Base-by-base conservation (phyloP, 2,329 filamentous ascomycete genomes). In the Cercospora zeina region DNA sequence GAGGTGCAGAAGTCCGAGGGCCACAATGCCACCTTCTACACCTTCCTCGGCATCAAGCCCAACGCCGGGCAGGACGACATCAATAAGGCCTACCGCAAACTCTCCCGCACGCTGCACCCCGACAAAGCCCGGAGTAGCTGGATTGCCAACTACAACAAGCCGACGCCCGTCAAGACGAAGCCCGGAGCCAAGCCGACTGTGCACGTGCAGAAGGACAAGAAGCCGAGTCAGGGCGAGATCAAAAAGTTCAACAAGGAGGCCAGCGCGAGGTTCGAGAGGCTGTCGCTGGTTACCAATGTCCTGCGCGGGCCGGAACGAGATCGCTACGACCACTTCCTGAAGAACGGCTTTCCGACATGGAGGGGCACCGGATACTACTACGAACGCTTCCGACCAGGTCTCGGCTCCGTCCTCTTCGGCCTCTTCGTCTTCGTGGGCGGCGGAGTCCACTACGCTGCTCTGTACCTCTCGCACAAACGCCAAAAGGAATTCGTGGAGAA, bases 311-410 rank as follows among this genome's bases (percentile, higher is more conserved):
- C 89, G 2, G 85, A 85, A 59, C 86, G 95, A 66, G 89, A 91
- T 69, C 89, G 95, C 66, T 99, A 99, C 78, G 93, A 99, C 76
- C 89, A 97, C 77, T 99, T 97, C 80, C 79, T 97, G 64, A 80
- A 81, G 75, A 92, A 97, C 77, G 95, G 95, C 65, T 99, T 99
- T 80, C 95, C 95, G 33, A 86, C 86, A 60, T 99, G 95, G 95
- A 93, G 93, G 80, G 95, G 95, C 62, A 97, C 93, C 49, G 93
- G 95, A 65, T 99, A 99, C 84, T 99, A 97, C 83, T 99, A 99
- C 81, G 87, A 87, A 71, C 88, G 95, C 62, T 97, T 93, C 83
- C 86, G 95, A 19, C 95, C 95, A 1, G 95, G 95, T 8, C 81
- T 97, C 49, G 91, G 91, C 62, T 90, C 90, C 13, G 95, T 96